A percentile compares a stretch with the other conserved stretches of the same genome.
Conservation (phyloP, 2,329 filamentous ascomycete species). For the Lecanicillium sp. region DNA sequence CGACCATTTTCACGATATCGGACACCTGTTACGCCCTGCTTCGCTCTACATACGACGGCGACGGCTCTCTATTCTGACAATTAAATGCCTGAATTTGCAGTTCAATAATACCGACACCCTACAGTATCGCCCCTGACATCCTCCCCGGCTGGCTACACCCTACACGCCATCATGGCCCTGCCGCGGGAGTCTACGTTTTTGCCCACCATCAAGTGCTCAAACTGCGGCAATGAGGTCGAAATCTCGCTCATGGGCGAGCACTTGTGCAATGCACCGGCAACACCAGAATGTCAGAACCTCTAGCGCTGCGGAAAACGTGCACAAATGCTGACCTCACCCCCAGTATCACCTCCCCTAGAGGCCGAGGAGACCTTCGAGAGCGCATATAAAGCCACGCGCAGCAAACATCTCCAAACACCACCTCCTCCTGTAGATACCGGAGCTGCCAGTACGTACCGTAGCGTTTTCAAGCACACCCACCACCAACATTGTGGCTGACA, state of each 20-base stretch:
- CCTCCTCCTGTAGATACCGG: conserved; percentile 46
- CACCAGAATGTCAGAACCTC: conserved; percentile 37
- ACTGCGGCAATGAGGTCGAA: conserved; percentile 69
- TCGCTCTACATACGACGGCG: background rate
- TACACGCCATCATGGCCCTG: conserved; percentile 35
- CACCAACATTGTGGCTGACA: conserved; percentile 19
- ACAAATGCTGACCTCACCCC: background rate
- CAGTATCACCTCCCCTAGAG: conserved; percentile 35
- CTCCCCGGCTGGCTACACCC: conserved; percentile 3
- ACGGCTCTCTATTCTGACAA: background rate
- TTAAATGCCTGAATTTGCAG: background rate
- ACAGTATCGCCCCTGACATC: too few relatives aligned
- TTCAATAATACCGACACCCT: background rate
- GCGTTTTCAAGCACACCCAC: background rate
- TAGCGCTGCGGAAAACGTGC: background rate
- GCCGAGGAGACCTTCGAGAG: conserved; percentile 23
- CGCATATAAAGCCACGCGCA: conserved; percentile 22
- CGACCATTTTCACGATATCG: too few relatives aligned
- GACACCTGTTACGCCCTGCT: too few relatives aligned
- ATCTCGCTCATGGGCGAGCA: conserved; percentile 85
- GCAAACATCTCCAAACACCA: conserved; percentile 36
- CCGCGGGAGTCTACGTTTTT: conserved; percentile 63
- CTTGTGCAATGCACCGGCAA: conserved; percentile 51
- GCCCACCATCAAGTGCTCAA: conserved; percentile 83
- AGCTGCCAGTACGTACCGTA: conserved; percentile 42